Base-by-base conservation (phyloP, 305 asterid species). In the Galium porrigens region DNA sequence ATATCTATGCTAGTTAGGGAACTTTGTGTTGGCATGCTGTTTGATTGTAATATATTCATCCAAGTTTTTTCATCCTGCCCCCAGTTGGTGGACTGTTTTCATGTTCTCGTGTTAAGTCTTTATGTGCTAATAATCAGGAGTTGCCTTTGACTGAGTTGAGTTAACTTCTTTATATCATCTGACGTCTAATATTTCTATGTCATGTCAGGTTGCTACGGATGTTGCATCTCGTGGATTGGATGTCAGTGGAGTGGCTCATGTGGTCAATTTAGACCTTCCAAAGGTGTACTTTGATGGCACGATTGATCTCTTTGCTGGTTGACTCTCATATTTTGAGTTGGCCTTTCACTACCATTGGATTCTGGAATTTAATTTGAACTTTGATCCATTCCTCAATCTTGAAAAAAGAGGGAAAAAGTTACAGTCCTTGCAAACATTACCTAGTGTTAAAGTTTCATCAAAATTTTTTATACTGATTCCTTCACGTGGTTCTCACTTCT, bases 181-280 rank as follows among this genome's bases (percentile, higher is more conserved):
- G 25, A 20, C 34, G 41, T 51, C 52, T 25, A 20, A 64, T 61
- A 5, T 58, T 65, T 46, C 49, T 33, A 68, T 61, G 49, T 70
- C 68, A 63, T 69, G 72, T 78, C 84, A 89, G 95, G 97, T 90
- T 65, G 95, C 97, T 68, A 90, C 95, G 48, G 97, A 90, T 77
- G 95, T 90, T 74, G 97, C 97, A 56, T 87, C 95, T 57, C 86
- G 95, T 64, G 97, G 97, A 66, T 73, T 90, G 71, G 97, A 90
- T 66, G 95, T 90, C 73, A 83, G 90, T 56, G 95, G 95, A 49
- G 94, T 90, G 72, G 86, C 94, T 71, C 95, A 90, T 79, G 95
- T 90, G 72, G 78, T 90, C 68, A 90, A 90, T 68, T 77, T 84
- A 42, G 95, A 90, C 81, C 95, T 90, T 78, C 97, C 97, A 3